These are phyloP conservation scores for Casuarina cunninghamiana DNA, from an alignment of 306 rosid species.

Conservation along the genomic window DNA sequence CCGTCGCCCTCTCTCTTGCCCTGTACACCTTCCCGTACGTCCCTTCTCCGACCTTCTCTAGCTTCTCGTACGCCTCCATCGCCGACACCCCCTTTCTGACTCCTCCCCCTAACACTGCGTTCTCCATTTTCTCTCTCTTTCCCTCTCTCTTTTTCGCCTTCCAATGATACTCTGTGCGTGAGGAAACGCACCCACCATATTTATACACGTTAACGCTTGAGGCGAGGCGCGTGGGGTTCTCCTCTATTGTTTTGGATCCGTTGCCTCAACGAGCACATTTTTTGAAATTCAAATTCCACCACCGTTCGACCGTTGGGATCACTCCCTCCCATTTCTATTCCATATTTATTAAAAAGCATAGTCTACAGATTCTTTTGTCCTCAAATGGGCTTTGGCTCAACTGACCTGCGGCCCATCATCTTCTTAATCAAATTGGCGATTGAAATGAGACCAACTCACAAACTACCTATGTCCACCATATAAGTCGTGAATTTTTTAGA, in stretches of 20 bases:
- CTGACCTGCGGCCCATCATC: neutral
- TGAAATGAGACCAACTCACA: too few relatives aligned
- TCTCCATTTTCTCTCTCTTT: conserved; percentile 32
- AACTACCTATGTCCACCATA: too few relatives aligned
- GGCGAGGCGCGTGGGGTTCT: conserved; percentile 10
- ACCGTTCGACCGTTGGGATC: neutral
- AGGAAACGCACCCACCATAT: neutral
- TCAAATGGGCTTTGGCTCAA: neutral
- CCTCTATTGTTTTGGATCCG: conserved; percentile 8
- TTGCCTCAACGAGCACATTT: conserved; percentile 45
- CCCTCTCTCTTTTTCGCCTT: conserved; percentile 21
- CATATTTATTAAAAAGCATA: neutral
- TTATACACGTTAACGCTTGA: conserved; percentile 11
- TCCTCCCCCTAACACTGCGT: conserved; percentile 8
- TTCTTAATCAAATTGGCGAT: neutral
- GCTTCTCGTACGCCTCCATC: conserved; percentile 84
- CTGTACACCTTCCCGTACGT: conserved; percentile 91
- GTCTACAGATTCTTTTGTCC: neutral
- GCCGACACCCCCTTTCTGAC: conserved; percentile 39
- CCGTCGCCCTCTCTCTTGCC: conserved; percentile 77
- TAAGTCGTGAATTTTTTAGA: too few relatives aligned
- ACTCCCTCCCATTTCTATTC: neutral
- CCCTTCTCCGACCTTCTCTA: conserved; percentile 95
- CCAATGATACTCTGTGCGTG: neutral
- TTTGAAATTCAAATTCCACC: conserved; percentile 54